Evolutionary conservation across 1,139 yeast species (phyloP).

Genomic region (Pichia terricola): DNA sequence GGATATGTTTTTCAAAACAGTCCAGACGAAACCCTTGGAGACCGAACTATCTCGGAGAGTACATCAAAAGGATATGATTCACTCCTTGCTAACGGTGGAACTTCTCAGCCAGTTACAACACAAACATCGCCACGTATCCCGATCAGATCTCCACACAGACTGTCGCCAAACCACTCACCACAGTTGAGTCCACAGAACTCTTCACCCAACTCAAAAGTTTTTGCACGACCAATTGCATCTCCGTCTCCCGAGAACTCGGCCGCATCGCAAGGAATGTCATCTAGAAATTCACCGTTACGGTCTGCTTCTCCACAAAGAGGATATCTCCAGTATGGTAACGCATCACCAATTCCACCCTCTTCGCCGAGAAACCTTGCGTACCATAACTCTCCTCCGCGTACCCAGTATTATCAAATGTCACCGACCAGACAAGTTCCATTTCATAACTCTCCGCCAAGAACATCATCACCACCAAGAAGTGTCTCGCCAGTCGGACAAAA

Average conservation of each 20-base stretch:
- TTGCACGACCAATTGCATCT: background rate
- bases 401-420: background rate
- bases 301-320: background rate
- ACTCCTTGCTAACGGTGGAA: too few species aligned
- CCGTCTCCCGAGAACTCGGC: background rate
- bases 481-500: background rate
- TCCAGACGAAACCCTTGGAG: too few species aligned
- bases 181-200: too few species aligned
- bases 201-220: background rate
- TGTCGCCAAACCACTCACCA: too few species aligned
- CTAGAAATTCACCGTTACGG: background rate
- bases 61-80: too few species aligned
- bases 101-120: too few species aligned
- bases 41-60: too few species aligned
- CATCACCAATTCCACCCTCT: background rate
- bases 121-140: background rate
- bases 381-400: background rate
- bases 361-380: background rate
- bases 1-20: too few species aligned
- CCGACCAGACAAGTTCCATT: background rate
- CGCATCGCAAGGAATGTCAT: too few species aligned
- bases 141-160: background rate
- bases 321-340: background rate
- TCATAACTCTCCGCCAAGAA: background rate
- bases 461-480: background rate